These are phyloP conservation scores for Volvox reticuliferus DNA, from an alignment of 139 green algal species.

Conservation along the genomic window DNA sequence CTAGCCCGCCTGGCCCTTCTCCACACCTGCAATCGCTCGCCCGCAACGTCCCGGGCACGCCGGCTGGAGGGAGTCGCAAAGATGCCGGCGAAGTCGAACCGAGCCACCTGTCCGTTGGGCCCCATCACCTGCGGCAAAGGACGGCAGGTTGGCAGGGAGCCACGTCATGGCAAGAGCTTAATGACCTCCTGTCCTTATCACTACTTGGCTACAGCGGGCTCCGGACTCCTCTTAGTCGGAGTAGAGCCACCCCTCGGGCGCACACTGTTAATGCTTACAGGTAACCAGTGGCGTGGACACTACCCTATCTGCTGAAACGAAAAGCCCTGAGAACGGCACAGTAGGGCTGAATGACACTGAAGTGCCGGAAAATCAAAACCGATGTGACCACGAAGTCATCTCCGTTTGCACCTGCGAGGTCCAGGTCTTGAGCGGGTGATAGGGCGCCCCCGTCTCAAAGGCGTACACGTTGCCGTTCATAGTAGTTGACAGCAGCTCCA, in stretches of 20 bases:
- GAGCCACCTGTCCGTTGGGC: slow-evolving; percentile 74
- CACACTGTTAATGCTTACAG: too few relatives aligned
- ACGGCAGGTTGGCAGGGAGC: background rate
- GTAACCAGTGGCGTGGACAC: too few relatives aligned
- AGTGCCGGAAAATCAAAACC: too few relatives aligned
- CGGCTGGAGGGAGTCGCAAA: slow-evolving; percentile 69
- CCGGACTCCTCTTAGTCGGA: too few relatives aligned
- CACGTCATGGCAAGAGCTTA: too few relatives aligned
- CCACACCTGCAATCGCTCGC: slow-evolving; percentile 76
- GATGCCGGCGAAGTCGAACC: slow-evolving; percentile 81
- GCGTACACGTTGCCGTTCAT: slow-evolving; percentile 97
- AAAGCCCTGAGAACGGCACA: too few relatives aligned
- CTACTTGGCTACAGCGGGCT: too few relatives aligned
- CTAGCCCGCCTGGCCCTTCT: background rate
- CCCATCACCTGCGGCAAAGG: slow-evolving; percentile 72
- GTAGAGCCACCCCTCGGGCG: too few relatives aligned
- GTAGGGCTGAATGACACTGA: too few relatives aligned
- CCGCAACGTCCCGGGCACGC: slow-evolving; percentile 81
- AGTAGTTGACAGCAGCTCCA: slow-evolving; percentile 94
- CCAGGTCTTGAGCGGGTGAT: slow-evolving; percentile 88
- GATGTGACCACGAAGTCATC: too few relatives aligned
- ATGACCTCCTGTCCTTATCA: too few relatives aligned
- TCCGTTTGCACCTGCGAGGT: slow-evolving; percentile 55
- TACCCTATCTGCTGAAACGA: too few relatives aligned
- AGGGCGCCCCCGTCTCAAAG: slow-evolving; percentile 80